Evolutionary conservation across 257 asterid species (phyloP).

Genomic region (Solanum lycopersicoides): DNA sequence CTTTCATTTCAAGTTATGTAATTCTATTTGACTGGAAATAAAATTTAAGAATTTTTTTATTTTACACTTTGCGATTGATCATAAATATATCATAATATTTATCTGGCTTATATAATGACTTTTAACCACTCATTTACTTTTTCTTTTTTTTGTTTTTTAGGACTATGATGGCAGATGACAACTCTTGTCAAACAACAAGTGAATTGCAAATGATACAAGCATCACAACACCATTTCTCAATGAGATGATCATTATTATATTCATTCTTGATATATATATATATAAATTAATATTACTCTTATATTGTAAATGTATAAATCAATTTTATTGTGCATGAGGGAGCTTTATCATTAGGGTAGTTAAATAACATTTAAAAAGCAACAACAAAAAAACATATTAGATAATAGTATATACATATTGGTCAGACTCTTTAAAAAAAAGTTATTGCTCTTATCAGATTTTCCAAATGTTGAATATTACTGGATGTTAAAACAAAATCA

Average conservation of each 20-base stretch:
- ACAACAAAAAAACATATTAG: not conserved
- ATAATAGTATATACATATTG: not conserved
- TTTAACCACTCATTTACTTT: not conserved
- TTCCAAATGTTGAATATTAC: not conserved
- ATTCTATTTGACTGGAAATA: not conserved
- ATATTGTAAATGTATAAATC: not conserved
- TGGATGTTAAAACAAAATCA: accelerated
- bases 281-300: not conserved
- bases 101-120: not conserved
- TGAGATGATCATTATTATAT: slow-evolving; percentile 9
- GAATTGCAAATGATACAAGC: slow-evolving; percentile 67
- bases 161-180: slow-evolving; percentile 44
- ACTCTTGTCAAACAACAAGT: slow-evolving; percentile 58
- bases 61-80: not conserved
- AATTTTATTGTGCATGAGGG: not conserved
- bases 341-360: not conserved
- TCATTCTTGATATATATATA: not conserved
- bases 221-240: slow-evolving; percentile 63
- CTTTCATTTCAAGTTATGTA: not conserved
- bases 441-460: not conserved
- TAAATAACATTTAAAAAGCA: not conserved
- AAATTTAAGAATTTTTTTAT: not conserved
- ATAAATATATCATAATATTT: not conserved
- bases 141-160: slow-evolving; percentile 15
- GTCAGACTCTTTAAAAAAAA: not conserved